Evolutionary conservation across 2,329 filamentous ascomycete genomes (phyloP), one percentile per base, ranked within the genome.

Genomic region (Pseudogymnoascus sp.): DNA sequence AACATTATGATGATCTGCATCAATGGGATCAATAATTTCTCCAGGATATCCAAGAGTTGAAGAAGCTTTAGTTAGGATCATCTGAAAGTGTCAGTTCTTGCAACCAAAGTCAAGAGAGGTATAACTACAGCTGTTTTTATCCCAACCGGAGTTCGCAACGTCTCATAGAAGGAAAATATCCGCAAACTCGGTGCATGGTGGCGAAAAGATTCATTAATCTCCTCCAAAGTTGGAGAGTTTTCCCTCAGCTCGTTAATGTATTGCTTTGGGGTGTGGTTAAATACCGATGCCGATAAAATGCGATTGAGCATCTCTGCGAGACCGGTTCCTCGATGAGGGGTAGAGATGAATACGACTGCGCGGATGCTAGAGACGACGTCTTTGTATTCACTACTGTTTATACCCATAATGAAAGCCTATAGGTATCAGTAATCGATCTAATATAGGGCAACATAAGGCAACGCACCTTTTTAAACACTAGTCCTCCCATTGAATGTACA

Each of bases 101-200:
- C 22, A 22, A 22, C 22, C 22, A 22, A 22, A 22, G 2, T 22
- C 22, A 22, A 22, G 22, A 22, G 22, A 22, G 22, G 22, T 22
- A 22, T 22, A 22, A 22, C 22, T 43, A 43, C 39, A 4, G 39
- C 20, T 22, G 18, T 12, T 22, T 22, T 22, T 22, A 20, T 18
- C 37, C 68, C 71, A 12, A 71, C 62, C 15, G 64, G 61, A 4
- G 69, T 68, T 12, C 67, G 67, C 20, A 72, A 65, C 0, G 75
- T 78, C 64, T 80, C 78, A 63, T 78, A 78, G 62, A 80, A 80
- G 0, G 77, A 78, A 66, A 72, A 71, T 4, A 80, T 67, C 1
- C 70, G 64, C 1, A 79, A 62, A 15, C 69, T 67, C 3, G 67
- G 64, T 0, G 72, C 71, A 62, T 74, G 66, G 57, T 77, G 72